Evolutionary conservation across 225 moss, liverwort and hornwort genomes (phyloP).

Genomic region (Climacium dendroides): DNA sequence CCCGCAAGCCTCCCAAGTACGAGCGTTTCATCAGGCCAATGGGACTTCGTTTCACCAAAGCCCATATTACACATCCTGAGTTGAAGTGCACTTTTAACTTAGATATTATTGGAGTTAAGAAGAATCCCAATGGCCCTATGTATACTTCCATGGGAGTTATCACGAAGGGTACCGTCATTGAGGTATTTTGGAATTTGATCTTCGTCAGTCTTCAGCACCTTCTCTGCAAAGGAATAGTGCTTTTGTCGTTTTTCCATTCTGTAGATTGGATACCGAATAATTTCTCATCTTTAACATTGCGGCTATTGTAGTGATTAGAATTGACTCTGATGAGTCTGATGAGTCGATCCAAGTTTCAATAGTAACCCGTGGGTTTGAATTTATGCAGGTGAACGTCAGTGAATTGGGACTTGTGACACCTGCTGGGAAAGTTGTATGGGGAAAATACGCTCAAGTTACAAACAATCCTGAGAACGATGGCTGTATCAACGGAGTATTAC

Average conservation of each 20-base stretch:
- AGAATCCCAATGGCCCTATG: slow-evolving; percentile 97
- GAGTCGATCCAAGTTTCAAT: not conserved
- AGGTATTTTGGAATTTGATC: slow-evolving; percentile 35
- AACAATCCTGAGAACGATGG: slow-evolving; percentile 99
- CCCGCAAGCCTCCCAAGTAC: slow-evolving; percentile 94
- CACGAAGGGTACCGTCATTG: slow-evolving; percentile 93
- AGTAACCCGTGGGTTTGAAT: not conserved
- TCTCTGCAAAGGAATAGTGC: not conserved
- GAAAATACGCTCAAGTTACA: slow-evolving; percentile 97
- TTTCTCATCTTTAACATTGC: not conserved
- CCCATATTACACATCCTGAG: slow-evolving; percentile 92
- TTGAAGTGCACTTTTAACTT: slow-evolving; percentile 94
- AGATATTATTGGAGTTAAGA: slow-evolving; percentile 95
- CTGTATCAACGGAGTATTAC: slow-evolving; percentile 84
- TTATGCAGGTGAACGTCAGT: slow-evolving; percentile 82
- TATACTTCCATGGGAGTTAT: slow-evolving; percentile 98
- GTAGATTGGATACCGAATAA: not conserved
- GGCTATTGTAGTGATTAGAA: not conserved
- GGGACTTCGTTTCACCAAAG: slow-evolving; percentile 97
- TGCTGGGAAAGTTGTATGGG: slow-evolving; percentile 97
- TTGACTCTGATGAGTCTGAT: not conserved
- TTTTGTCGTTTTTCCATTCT: not conserved
- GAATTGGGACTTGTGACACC: slow-evolving; percentile 96
- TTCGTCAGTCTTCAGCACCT: not conserved
- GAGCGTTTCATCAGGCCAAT: slow-evolving; percentile 97